Base-by-base conservation (phyloP, 2,329 filamentous ascomycete species). In the Aschersonia sp. region DNA sequence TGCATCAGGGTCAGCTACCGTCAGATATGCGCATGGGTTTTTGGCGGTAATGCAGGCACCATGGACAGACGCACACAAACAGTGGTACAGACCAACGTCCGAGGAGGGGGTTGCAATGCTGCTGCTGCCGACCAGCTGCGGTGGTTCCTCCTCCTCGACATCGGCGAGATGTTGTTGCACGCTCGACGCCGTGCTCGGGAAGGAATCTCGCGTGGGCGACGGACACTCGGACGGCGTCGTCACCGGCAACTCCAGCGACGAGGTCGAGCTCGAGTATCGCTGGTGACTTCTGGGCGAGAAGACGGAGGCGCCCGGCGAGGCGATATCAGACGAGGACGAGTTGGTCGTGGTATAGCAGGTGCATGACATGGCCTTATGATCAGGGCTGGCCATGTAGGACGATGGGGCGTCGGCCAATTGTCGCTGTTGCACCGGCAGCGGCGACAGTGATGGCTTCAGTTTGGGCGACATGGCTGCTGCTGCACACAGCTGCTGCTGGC, bases 91-190 rank as follows among this genome's bases (percentile, higher is more conserved):
- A 44, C 70, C 68, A 51, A 70, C 60, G 30, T 65, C 51, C 7
- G 32, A 38, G 31, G 45, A 50, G 49, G 49, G 43, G 45, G 49
- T 48, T 30, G 50, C 51, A 31, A 40, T 70, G 47, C 74, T 7
- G 32, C 73, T 81, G 76, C 30, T 84, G 84, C 47, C 75, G 76
- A 38, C 20, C 61, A 20, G 20, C 12, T 89, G 84, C 42, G 80
- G 66, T 2, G 84, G 81, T 4, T 38, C 32, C 58, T 94, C 89
- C 58, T 89, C 89, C 58, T 89, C 78, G 29, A 96, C 84, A 58
- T 92, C 86, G 12, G 87, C 84, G 52, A 96, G 71, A 47, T 20
- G 20, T 38, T 74, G 75, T 51, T 78, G 74, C 65, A 86, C 87
- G 57, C 73, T 71, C 0, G 77, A 68, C 54, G 80, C 77, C 52